Base-by-base conservation (phyloP, 106 monocot species). In the Apostasia ramifera region DNA sequence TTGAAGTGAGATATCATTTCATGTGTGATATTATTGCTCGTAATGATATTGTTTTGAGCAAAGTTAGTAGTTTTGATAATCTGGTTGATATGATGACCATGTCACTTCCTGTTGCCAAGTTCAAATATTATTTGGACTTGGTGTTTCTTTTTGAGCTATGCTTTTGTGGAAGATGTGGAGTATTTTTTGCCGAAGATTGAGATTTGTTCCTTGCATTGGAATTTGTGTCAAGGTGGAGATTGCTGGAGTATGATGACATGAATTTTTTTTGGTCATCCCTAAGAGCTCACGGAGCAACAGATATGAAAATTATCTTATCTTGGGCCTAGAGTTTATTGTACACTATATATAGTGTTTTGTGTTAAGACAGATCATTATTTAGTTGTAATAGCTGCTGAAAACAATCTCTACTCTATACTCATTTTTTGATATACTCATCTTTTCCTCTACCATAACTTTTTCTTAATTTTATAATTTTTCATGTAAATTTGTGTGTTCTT, bases 1-100 rank as follows among this genome's bases (percentile, higher is more conserved):
- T 69, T 69, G 61, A 76, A 54, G 3, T 69, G 0, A 14, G 6
- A 5, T 53, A 69, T 51, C 67, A 74, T 15, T 50, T 59, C 41
- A 8, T 67, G 1, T 4, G 6, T 3, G 66, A 74, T 0, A n/a
- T 74, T 41, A 40, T 58, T 12, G 3, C 47, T 1, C 4, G 2
- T 1, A 57, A 38, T 42, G 59, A 13, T 6, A 50, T 59, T 40
- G n/a, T 59, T 38, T 2, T 59, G 2, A 57, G 53, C 53, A 53
- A 53, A 53, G 53, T 53, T 53, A 53, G 53, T 11, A 53, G 8
- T 6, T 11, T 6, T 59, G 59, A 59, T 40, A 59, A 59, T 37
- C 59, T 40, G 2, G 53, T 1, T 1, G 5, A 53, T 53, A 53
- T 5, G 53, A 53, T 53, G 53, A 53, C 6, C 6, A 53, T 8